Evolutionary conservation across 352 stramenopile genomes (phyloP).

Genomic region (Pythium grandisporangium): DNA sequence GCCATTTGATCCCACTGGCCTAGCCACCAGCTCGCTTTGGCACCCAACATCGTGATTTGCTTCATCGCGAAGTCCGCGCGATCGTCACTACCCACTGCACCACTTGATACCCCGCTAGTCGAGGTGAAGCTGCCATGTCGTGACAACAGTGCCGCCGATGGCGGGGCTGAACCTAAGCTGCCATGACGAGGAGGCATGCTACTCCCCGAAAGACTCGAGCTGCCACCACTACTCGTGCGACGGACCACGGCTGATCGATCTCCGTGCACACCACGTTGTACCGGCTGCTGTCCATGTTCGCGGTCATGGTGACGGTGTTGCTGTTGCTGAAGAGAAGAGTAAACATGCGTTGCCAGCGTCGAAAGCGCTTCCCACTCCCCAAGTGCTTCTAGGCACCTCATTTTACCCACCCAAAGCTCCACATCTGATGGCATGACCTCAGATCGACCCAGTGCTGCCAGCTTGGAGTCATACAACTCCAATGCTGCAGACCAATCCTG

Average conservation of each 20-base stretch:
- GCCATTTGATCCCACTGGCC: slow-evolving; percentile 78
- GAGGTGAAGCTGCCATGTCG: slow-evolving; percentile 13
- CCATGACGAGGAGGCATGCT: neutral
- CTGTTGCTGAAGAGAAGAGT: neutral
- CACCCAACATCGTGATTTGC: slow-evolving; percentile 71
- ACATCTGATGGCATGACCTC: slow-evolving; percentile 80
- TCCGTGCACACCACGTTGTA: too few relatives aligned
- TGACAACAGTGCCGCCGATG: slow-evolving; percentile 14
- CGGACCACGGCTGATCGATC: too few relatives aligned
- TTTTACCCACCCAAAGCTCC: slow-evolving; percentile 95
- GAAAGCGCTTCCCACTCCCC: slow-evolving; percentile 94
- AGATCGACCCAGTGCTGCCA: slow-evolving; percentile 12
- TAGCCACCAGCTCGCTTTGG: slow-evolving; percentile 79
- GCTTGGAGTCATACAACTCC: slow-evolving; percentile 88
- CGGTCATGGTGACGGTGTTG: neutral
- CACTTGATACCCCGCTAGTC: neutral
- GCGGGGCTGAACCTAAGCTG: neutral
- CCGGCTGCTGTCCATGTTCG: neutral
- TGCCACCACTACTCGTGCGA: neutral
- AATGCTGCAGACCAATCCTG: slow-evolving; percentile 96
- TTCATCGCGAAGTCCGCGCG: slow-evolving; percentile 35
- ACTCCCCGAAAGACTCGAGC: neutral
- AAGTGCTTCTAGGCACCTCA: slow-evolving; percentile 95
- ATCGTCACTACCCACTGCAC: slow-evolving; percentile 19
- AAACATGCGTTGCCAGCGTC: slow-evolving; percentile 75